Evolutionary conservation across 306 rosid genomes (phyloP).

Genomic region (Lathyrus sativus): DNA sequence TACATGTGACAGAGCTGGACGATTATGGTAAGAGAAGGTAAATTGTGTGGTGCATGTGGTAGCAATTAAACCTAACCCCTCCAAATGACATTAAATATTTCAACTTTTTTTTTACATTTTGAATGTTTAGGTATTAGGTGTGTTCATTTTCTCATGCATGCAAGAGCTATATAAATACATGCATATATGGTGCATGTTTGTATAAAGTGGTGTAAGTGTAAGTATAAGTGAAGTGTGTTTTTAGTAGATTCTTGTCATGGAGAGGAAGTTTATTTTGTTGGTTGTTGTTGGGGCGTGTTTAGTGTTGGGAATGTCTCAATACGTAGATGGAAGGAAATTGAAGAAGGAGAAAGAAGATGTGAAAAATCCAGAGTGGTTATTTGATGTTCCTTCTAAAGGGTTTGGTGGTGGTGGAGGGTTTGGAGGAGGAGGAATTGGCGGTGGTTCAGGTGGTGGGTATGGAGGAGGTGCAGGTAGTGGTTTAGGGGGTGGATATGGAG

Average conservation of each 20-base stretch:
- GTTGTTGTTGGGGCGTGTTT: constrained; percentile 41
- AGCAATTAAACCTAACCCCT: constrained; percentile 42
- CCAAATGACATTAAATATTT: constrained; percentile 31
- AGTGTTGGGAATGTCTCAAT: constrained; percentile 36
- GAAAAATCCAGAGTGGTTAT: constrained; percentile 50
- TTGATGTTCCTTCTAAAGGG: constrained; percentile 34
- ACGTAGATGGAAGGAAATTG: constrained; percentile 48
- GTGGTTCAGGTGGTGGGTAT: constrained; percentile 15
- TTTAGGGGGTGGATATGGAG: constrained; percentile 40
- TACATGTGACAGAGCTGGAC: constrained; percentile 39
- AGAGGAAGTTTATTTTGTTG: constrained; percentile 42
- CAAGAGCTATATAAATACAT: constrained; percentile 41
- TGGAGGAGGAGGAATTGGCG: constrained; percentile 23
- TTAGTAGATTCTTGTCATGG: constrained; percentile 31
- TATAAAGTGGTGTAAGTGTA: not conserved
- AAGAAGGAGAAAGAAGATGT: constrained; percentile 41
- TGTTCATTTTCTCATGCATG: constrained; percentile 9
- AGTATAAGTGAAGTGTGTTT: constrained; percentile 23
- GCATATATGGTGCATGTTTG: constrained; percentile 23
- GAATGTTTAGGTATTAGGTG: not conserved
- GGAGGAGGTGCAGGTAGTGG: constrained; percentile 39
- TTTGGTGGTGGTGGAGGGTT: constrained; percentile 21
- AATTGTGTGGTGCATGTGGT: constrained; percentile 36
- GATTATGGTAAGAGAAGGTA: constrained; percentile 7
- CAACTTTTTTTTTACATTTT: not conserved